Base-by-base conservation (phyloP, 805 yeast genomes). In the Schwanniomyces polymorphus region DNA sequence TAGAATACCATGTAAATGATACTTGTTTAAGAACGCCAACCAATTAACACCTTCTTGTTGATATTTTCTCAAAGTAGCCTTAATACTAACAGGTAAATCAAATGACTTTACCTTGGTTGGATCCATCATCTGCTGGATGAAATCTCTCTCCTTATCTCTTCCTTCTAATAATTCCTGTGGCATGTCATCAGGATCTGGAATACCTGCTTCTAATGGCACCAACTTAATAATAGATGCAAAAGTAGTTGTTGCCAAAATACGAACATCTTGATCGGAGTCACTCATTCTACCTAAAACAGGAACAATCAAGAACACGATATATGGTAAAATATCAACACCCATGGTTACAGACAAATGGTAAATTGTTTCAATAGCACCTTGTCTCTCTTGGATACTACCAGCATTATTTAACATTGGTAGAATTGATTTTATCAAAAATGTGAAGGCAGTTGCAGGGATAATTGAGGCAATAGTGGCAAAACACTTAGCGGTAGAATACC, bases 31-130 rank as follows among this genome's bases (percentile, higher is more conserved):
- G 61, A 94, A 94, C 7, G 97, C 97, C 45, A 94, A 75, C 99
- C 99, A 94, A 64, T 92, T 94, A 33, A 94, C 95, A 67, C 99
- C 99, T 50, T 94, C 98, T 64, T 94, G 98, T 70, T 94, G 99
- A 63, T 94, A 94, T 52, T 88, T 87, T 63, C 99, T 82, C 52
- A 94, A 76, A 0, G 95, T 89, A 0, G 99, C 99, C 52, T 89
- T 88, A 50, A 94, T 90, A 2, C 91, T 81, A 35, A 94, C 94
- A 0, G 99, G 99, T 31, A 95, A 70, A 43, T 82, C 85, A 63
- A 92, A 94, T 0, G 96, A 84, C 57, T 91, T 81, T 39, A 94
- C 88, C 62, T 91, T 91, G 4, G 89, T 76, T 14, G 96, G 96
- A 64, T 94, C 98, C 94, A 94, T 89, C 98, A 94, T 92, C 63